phyloP scores from a whole-genome alignment of 768 basidiomycete genomes.

The Termitomyces sp. region DNA sequence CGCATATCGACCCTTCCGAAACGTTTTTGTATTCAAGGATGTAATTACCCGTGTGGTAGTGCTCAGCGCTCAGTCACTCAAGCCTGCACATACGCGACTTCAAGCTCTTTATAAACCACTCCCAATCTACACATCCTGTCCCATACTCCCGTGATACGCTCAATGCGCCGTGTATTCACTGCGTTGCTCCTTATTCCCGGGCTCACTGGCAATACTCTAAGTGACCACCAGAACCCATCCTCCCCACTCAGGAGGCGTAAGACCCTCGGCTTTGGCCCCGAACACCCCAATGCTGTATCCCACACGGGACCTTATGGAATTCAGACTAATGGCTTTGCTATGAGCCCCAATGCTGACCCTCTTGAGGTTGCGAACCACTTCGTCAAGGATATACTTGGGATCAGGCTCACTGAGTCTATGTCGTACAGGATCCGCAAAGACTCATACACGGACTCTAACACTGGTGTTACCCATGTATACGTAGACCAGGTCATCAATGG shows the following conservation, averaged over 20 bases:
- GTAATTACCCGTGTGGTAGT: conserved; percentile 14
- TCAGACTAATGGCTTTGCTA: conserved; percentile 36
- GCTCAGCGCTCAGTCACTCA: not conserved
- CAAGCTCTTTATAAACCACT: not conserved
- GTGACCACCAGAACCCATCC: conserved; percentile 34
- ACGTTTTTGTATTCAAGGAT: no score
- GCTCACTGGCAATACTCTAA: conserved; percentile 53
- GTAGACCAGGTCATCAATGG: conserved; percentile 82
- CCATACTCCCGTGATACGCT: not conserved
- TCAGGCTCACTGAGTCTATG: conserved; percentile 32
- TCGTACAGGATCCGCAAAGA: conserved; percentile 68
- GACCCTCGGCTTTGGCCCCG: conserved; percentile 87
- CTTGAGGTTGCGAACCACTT: conserved; percentile 62
- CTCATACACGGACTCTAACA: conserved; percentile 83
- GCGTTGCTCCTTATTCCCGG: conserved; percentile 59
- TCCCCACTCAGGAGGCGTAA: conserved; percentile 60
- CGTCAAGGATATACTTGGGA: conserved; percentile 44
- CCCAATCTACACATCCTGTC: no score
- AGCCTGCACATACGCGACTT: no score
- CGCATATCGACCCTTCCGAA: conserved; percentile 14
- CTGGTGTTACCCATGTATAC: conserved; percentile 88
- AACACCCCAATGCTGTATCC: conserved; percentile 70
- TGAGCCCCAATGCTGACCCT: conserved; percentile 42
- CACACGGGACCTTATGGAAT: conserved; percentile 46
- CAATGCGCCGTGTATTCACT: conserved; percentile 65